Evolutionary conservation across 352 stramenopile genomes (phyloP), one percentile per base, ranked within the genome.

Genomic region (Aphanomyces invadans): DNA sequence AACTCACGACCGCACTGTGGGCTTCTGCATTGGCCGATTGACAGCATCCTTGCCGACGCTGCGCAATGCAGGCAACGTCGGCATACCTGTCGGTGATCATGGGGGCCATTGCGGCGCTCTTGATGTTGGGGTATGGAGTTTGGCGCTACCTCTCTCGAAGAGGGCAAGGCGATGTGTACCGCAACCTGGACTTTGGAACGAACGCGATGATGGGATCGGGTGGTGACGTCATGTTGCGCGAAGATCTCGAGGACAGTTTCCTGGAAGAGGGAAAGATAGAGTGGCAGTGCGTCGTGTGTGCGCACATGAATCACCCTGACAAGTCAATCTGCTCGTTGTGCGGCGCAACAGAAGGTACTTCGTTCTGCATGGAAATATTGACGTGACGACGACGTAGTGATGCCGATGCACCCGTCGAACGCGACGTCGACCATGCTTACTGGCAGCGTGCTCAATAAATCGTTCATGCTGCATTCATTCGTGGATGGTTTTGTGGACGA

Each of bases 261-360:
- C 70, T 90, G 32, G 78, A 87, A 33, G 76, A 79, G 21, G 81
- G 76, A 21, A 68, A 71, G 52, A 82, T 70, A 55, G 81, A 90
- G 68, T 89, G 81, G 81, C 78, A 89, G 63, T 90, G 81, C 67
- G 62, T 89, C 56, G 80, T 90, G 11, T 90, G 81, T 60, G 74
- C 78, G 46, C 80, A 90, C 60, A 74, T 88, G 71, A 90, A 90
- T 60, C 81, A 90, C 60, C 81, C 81, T 4, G 80, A 85, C 62
- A 77, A 86, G 52, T 67, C 76, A 36, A 68, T 73, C 45, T 90
- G 81, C 73, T 69, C 73, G 49, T 71, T 90, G 53, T 90, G 81
- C 57, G 81, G 81, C 46, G 81, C 81, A 23, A 78, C 81, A 33
- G 74, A 75, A 56, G 81, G 87, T 64, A 76, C 26, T 17, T 57